These are phyloP conservation scores for Thecaphora thlaspeos DNA, from an alignment of 1,284 basidiomycete species.

Conservation along the genomic window DNA sequence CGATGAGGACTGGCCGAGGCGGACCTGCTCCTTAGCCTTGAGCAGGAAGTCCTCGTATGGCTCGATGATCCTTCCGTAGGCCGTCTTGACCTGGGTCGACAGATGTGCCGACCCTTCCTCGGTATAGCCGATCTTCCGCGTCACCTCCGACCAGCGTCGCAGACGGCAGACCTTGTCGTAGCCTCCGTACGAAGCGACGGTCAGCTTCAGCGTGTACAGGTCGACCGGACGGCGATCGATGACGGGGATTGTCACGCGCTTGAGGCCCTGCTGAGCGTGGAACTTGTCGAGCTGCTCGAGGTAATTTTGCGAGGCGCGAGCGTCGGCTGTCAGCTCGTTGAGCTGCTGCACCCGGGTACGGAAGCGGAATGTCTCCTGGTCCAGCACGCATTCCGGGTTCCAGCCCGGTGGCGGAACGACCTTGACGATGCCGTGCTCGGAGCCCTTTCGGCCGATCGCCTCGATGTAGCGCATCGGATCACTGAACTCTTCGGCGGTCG, in stretches of 20 bases:
- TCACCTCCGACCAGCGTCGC: constrained; percentile 83
- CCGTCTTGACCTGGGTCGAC: constrained; percentile 81
- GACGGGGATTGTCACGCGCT: constrained; percentile 82
- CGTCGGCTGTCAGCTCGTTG: constrained; percentile 95
- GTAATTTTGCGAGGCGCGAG: constrained; percentile 94
- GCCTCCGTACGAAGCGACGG: constrained; percentile 83
- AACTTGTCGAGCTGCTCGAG: constrained; percentile 83
- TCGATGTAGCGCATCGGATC: constrained; percentile 96
- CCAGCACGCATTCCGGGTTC: constrained; percentile 95
- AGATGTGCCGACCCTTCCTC: constrained; percentile 66
- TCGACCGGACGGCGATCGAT: constrained; percentile 90
- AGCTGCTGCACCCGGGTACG: constrained; percentile 90
- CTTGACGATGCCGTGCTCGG: constrained; percentile 88
- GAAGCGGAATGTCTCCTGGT: constrained; percentile 89
- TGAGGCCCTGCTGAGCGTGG: constrained; percentile 61
- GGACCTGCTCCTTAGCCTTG: constrained; percentile 58
- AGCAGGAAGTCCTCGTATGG: constrained; percentile 86
- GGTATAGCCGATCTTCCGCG: constrained; percentile 75
- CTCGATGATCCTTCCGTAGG: constrained; percentile 84
- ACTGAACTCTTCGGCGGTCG: constrained; percentile 82
- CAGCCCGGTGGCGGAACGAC: constrained; percentile 89
- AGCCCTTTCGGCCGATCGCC: constrained; percentile 64
- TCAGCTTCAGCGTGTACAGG: constrained; percentile 86
- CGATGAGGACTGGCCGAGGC: constrained; percentile 15
- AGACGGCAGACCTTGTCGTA: constrained; percentile 73